Evolutionary conservation across 495 filamentous ascomycete species (phyloP).

Genomic region (Trichodelitschia bisporula): DNA sequence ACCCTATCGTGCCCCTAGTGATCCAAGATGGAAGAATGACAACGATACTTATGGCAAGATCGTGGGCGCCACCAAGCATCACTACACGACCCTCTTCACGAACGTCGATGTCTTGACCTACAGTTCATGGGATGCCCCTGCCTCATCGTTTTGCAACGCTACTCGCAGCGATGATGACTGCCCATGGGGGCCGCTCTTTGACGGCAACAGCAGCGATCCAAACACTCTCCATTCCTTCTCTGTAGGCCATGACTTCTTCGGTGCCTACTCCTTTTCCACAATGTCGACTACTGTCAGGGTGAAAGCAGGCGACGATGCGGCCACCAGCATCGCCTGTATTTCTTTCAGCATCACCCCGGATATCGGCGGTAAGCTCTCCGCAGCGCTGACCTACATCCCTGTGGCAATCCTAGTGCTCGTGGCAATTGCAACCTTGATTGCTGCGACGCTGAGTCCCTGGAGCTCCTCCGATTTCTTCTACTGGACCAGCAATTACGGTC

Average conservation of each 20-base stretch:
- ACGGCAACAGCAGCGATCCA: conserved; percentile 26
- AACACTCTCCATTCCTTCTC: conserved; percentile 35
- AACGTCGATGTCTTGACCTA: conserved; percentile 51
- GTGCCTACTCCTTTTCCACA: conserved; percentile 64
- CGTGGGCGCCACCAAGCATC: conserved; percentile 22
- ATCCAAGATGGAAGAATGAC: conserved; percentile 26
- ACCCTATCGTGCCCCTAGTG: conserved; percentile 22
- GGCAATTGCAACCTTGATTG: conserved; percentile 54
- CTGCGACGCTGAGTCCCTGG: conserved; percentile 81
- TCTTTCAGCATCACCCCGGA: conserved; percentile 61
- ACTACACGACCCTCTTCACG: conserved; percentile 43
- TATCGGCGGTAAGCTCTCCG: conserved; percentile 34
- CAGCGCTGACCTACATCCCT: conserved; percentile 54
- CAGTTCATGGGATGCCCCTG: conserved; percentile 28
- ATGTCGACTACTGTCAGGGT: conserved; percentile 44
- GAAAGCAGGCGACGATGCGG: conserved; percentile 40
- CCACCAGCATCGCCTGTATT: conserved; percentile 50
- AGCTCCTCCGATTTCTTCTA: conserved; percentile 69
- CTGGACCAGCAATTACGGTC: conserved; percentile 90
- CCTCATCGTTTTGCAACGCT: conserved; percentile 41
- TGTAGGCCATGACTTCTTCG: conserved; percentile 51
- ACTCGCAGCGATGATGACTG: no score
- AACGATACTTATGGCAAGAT: conserved; percentile 56
- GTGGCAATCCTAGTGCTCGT: conserved; percentile 55
- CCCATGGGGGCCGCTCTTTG: conserved; percentile 52